A percentile compares a stretch with the other conserved stretches of the same genome.
phyloP scores from a whole-genome alignment of 2,329 filamentous ascomycete genomes.

The Fusarium palustre region DNA sequence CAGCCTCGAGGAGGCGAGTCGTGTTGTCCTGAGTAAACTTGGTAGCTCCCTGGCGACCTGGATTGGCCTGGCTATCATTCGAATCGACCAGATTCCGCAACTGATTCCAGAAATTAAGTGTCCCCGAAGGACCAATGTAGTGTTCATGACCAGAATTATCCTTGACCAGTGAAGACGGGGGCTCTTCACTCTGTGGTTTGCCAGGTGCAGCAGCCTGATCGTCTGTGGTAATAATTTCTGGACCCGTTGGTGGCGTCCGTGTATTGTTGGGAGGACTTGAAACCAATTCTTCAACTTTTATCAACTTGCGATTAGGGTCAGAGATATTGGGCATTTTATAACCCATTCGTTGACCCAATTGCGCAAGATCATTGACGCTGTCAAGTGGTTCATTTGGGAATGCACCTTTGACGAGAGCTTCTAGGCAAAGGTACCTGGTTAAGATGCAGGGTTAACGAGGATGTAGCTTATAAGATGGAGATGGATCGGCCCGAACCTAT shows the following conservation, averaged over 20 bases:
- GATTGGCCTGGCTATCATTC: slow-evolving; percentile 19
- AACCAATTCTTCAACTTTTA: slow-evolving; percentile 37
- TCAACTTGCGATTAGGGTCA: slow-evolving; percentile 21
- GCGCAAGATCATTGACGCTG: slow-evolving; percentile 48
- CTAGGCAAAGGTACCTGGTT: slow-evolving; percentile 51
- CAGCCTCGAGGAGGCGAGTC: slow-evolving; percentile 32
- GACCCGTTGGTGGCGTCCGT: neutral
- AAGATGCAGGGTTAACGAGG: neutral
- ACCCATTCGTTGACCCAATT: slow-evolving; percentile 48
- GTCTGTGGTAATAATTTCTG: slow-evolving; percentile 6
- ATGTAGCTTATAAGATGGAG: neutral
- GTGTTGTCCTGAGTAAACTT: slow-evolving; percentile 39
- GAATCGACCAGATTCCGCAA: slow-evolving; percentile 50
- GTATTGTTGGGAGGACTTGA: neutral
- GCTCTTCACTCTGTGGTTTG: slow-evolving; percentile 35
- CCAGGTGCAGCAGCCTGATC: slow-evolving; percentile 9
- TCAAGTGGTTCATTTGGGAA: slow-evolving; percentile 50
- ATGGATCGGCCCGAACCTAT: slow-evolving; percentile 39
- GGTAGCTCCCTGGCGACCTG: neutral
- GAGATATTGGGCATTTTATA: slow-evolving; percentile 52
- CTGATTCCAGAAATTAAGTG: slow-evolving; percentile 52
- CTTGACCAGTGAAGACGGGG: slow-evolving; percentile 46
- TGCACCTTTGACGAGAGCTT: slow-evolving; percentile 52
- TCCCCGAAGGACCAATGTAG: slow-evolving; percentile 55
- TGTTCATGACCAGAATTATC: slow-evolving; percentile 53